A percentile compares a stretch with the other conserved stretches of the same genome.
Conservation (phyloP, 306 rosid species). For the Castanea mollissima region DNA sequence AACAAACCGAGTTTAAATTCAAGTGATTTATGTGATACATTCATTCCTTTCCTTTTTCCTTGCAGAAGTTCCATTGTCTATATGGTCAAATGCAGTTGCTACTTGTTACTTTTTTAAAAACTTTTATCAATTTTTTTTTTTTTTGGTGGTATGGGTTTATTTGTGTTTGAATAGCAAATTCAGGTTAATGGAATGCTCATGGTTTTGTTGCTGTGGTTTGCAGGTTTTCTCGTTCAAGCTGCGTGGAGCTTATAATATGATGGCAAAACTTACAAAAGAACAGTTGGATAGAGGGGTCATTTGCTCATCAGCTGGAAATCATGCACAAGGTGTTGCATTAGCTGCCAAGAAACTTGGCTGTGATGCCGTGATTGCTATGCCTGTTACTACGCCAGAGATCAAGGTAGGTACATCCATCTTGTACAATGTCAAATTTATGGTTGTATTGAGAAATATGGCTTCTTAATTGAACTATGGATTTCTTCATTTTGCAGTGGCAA, state of each 20-base stretch:
- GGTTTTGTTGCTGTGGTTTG: conserved; percentile 12
- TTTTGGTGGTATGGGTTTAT: background rate
- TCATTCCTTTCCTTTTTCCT: background rate
- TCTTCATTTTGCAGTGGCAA: conserved; percentile 57
- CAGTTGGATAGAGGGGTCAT: conserved; percentile 78
- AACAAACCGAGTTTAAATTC: background rate
- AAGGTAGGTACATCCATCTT: conserved; percentile 81
- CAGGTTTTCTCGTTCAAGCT: conserved; percentile 95
- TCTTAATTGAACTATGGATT: background rate
- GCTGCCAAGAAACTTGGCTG: conserved; percentile 79
- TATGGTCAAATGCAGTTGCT: background rate
- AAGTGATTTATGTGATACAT: background rate
- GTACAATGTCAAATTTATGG: background rate
- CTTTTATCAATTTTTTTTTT: background rate
- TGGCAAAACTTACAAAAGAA: conserved; percentile 75
- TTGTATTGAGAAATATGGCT: background rate
- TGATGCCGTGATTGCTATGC: conserved; percentile 83
- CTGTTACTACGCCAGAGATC: conserved; percentile 86
- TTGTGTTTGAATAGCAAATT: background rate
- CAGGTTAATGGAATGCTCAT: conserved; percentile 4
- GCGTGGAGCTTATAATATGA: conserved; percentile 98
- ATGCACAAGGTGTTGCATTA: conserved; percentile 97
- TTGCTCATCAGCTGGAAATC: conserved; percentile 98
- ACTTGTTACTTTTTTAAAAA: background rate
- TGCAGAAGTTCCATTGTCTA: background rate